Evolutionary conservation across 768 basidiomycete genomes (phyloP).

Genomic region (Mycena galericulata): DNA sequence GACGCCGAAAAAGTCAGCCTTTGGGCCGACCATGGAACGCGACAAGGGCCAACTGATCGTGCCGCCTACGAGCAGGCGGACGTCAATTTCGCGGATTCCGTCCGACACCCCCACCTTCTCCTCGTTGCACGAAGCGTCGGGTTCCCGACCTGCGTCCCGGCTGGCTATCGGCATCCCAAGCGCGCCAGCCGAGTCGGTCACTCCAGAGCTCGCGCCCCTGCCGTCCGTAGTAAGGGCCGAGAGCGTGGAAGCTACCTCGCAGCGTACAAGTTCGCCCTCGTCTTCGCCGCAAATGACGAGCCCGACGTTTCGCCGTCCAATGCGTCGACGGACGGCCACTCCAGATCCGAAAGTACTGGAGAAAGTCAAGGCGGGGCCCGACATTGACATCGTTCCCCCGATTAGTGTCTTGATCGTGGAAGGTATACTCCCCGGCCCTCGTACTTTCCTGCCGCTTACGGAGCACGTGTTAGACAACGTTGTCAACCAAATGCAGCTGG

Average conservation of each 20-base stretch:
- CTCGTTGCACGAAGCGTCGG: constrained; percentile 46
- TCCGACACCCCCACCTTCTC: constrained; percentile 46
- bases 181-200: not conserved
- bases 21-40: constrained; percentile 58
- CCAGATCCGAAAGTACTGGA: constrained; percentile 53
- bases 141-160: constrained; percentile 23
- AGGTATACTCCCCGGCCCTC: constrained; percentile 63
- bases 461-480: constrained; percentile 82
- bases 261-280: constrained; percentile 1
- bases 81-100: constrained; percentile 42
- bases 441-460: constrained; percentile 25
- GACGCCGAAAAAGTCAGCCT: constrained; percentile 47
- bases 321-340: constrained; percentile 40
- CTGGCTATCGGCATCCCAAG: constrained; percentile 8
- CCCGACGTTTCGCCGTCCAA: constrained; percentile 32
- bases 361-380: constrained; percentile 63
- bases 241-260: not conserved
- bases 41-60: constrained; percentile 54
- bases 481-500: constrained; percentile 97
- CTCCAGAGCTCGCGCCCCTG: constrained; percentile 8
- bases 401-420: constrained; percentile 99
- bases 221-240: constrained; percentile 23
- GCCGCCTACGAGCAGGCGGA: constrained; percentile 42
- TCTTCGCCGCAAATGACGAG: constrained; percentile 21
- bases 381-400: constrained; percentile 89